Percentiles rank a stretch among this genome's conserved stretches.
These are phyloP conservation scores for Aspergillus panamensis DNA, from an alignment of 495 filamentous ascomycete species.

Conservation along the genomic window DNA sequence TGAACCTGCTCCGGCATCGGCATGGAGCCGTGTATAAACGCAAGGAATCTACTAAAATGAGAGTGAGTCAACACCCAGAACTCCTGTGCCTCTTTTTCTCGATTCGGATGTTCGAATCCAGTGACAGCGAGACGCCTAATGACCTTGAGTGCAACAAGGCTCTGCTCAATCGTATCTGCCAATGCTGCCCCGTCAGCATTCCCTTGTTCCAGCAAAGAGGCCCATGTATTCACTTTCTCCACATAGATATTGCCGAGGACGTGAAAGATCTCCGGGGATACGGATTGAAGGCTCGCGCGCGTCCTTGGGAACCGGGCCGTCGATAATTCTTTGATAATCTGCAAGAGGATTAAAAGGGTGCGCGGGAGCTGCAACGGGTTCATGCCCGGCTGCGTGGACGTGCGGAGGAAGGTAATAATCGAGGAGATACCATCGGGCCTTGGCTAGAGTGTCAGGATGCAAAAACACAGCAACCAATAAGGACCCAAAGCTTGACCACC, in stretches of 20 bases:
- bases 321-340: conserved; percentile 84
- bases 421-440: conserved; percentile 51
- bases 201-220: conserved; percentile 52
- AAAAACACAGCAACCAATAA: not conserved
- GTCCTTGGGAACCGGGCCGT: conserved; percentile 70
- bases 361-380: conserved; percentile 61
- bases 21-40: conserved; percentile 29
- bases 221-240: conserved; percentile 69
- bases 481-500: not conserved
- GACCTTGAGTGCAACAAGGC: conserved; percentile 71
- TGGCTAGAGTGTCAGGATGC: conserved; percentile 11
- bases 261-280: conserved; percentile 76
- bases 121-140: conserved; percentile 73
- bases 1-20: conserved; percentile 33
- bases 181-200: conserved; percentile 55
- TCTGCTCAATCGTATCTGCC: conserved; percentile 64
- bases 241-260: conserved; percentile 74
- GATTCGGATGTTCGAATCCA: conserved; percentile 80
- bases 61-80: conserved; percentile 70
- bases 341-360: conserved; percentile 70
- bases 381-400: conserved; percentile 39
- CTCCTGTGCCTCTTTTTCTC: conserved; percentile 65
- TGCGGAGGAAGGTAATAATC: conserved; percentile 60
- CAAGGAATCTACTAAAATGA: conserved; percentile 69
- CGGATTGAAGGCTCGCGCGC: conserved; percentile 65